These are phyloP conservation scores for Phytophthora kernoviae DNA, from an alignment of 352 stramenopile genomes.

Conservation along the genomic window DNA sequence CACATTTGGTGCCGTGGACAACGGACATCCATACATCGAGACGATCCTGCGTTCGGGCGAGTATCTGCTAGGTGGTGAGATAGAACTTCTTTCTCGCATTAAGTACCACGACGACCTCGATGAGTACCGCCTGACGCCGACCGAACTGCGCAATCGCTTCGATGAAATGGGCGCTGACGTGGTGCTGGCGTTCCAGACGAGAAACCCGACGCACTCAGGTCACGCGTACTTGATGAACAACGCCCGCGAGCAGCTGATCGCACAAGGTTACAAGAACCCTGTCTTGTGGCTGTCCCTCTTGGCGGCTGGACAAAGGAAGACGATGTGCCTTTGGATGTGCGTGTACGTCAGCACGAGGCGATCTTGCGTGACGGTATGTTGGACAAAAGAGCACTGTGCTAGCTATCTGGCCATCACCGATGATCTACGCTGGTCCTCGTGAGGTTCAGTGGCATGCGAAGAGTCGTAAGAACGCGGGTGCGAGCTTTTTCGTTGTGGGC, in stretches of 20 bases:
- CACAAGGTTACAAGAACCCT: slow-evolving; percentile 95
- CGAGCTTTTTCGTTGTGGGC: slow-evolving; percentile 98
- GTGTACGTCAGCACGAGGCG: slow-evolving; percentile 96
- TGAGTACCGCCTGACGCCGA: slow-evolving; percentile 95
- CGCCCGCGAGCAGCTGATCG: slow-evolving; percentile 93
- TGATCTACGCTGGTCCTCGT: slow-evolving; percentile 98
- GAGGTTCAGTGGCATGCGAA: slow-evolving; percentile 99
- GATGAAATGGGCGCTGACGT: slow-evolving; percentile 95
- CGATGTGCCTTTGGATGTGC: slow-evolving; percentile 97
- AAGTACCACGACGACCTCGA: slow-evolving; percentile 98
- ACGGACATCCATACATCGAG: slow-evolving; percentile 96
- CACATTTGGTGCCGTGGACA: slow-evolving; percentile 97
- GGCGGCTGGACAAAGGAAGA: slow-evolving; percentile 98
- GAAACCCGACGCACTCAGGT: slow-evolving; percentile 97
- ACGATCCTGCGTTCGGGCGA: slow-evolving; percentile 96
- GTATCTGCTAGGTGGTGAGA: slow-evolving; percentile 95
- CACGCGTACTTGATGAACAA: slow-evolving; percentile 99
- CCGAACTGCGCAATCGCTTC: slow-evolving; percentile 94
- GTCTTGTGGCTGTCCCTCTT: slow-evolving; percentile 97
- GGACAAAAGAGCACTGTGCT: slow-evolving; percentile 97
- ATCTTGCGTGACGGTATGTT: slow-evolving; percentile 94
- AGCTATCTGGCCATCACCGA: slow-evolving; percentile 98
- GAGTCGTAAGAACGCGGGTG: slow-evolving; percentile 94
- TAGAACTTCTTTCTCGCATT: slow-evolving; percentile 95
- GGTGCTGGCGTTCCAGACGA: slow-evolving; percentile 98